Base-by-base conservation (phyloP, 2,329 filamentous ascomycete species). In the Calonectria pseudoreteaudii region DNA sequence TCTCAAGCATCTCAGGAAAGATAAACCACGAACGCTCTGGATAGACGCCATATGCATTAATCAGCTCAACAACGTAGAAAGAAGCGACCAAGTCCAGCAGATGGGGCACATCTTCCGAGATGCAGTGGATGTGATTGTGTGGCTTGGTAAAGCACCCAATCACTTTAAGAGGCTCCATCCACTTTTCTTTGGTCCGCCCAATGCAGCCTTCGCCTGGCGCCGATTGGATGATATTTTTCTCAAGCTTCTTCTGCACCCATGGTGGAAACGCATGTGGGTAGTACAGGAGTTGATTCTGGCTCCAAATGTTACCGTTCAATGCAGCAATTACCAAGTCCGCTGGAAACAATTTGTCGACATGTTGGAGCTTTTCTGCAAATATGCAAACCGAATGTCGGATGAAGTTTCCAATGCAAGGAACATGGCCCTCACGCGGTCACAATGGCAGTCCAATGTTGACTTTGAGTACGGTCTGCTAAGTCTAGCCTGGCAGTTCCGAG, bases 1-100 rank as follows among this genome's bases (percentile, higher is more conserved):
- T 47, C 41, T 47, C 41, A 47, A 47, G 20, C 41, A 47, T 47
- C 41, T 47, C 41, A 47, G 41, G 14, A 14, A 1, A 6, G 10
- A 0, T 1, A 36, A 0, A 4, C 0, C 14, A 60, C 41, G 75
- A 18, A 28, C 53, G 0, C 16, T 47, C 41, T 47, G 41, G 41
- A 47, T 47, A n/a, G 41, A 47, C 41, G 41, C 41, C 2, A n/a
- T 77, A 1, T 77, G 75, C 28, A 77, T 77, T 13, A 77, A 77
- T 16, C 75, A 77, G 41, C 66, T 41, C 0, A 65, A 77, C 8
- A 4, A 68, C 2, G 8, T 28, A 13, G 75, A 77, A 8, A 73
- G 75, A 1, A 66, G 30, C 18, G 66, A 74, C 0, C 75, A 77
- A 26, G 75, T 77, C 1, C 41, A 47, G 41, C 41, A 47, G 41